phyloP scores from a whole-genome alignment of 108 stramenopile species.

The Skeletonema costatum region DNA sequence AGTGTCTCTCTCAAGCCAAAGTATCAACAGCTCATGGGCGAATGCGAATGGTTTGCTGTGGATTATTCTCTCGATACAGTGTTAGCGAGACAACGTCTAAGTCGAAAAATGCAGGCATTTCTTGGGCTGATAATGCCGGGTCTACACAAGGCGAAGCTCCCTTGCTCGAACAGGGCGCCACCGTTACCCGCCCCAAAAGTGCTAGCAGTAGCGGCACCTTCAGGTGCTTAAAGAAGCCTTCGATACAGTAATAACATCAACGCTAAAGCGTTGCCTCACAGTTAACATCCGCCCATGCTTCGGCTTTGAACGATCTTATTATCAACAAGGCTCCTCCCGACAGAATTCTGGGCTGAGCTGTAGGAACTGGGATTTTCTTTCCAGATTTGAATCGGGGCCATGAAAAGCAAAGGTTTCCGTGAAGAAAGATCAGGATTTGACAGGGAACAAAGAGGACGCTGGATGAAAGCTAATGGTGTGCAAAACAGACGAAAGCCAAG shows the following conservation, averaged over 20 bases:
- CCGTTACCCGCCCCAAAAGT: neutral
- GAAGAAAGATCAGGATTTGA: slow-evolving; percentile 12
- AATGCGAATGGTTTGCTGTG: slow-evolving; percentile 2
- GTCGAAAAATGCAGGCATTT: neutral
- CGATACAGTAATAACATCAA: neutral
- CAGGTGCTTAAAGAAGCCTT: neutral
- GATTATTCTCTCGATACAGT: slow-evolving; percentile 13
- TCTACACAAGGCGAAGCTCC: neutral
- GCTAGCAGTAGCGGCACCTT: neutral
- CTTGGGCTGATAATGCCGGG: neutral
- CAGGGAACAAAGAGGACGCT: slow-evolving; percentile 5
- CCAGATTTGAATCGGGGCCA: slow-evolving; percentile 37
- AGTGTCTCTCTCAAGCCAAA: neutral
- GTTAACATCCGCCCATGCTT: neutral
- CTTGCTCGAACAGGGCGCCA: neutral
- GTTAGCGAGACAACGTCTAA: neutral
- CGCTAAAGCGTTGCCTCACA: neutral
- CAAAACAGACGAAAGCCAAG: too few relatives aligned
- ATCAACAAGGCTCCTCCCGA: slow-evolving; percentile 40
- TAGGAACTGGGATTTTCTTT: slow-evolving; percentile 45
- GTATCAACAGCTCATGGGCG: neutral
- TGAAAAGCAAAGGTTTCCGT: slow-evolving; percentile 8
- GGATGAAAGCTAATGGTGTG: too few relatives aligned
- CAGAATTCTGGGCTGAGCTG: slow-evolving; percentile 34
- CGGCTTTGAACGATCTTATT: slow-evolving; percentile 26